A percentile compares a stretch with the other conserved stretches of the same genome.
phyloP scores from a whole-genome alignment of 805 yeast genomes.

The Ogataea thermomethanolica region DNA sequence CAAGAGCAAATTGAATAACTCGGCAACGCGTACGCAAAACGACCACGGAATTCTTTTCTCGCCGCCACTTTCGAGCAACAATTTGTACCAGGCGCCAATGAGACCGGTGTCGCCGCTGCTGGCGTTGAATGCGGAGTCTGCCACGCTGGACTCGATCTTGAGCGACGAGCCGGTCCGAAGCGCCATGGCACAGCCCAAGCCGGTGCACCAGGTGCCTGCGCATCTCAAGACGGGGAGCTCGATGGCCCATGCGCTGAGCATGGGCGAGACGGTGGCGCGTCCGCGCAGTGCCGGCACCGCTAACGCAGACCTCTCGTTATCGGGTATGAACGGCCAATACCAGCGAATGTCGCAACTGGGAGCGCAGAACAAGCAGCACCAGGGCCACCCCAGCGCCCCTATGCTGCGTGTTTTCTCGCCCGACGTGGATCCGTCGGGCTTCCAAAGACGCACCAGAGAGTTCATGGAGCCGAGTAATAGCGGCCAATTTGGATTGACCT shows the following conservation, averaged over 20 bases:
- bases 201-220: conserved; percentile 12
- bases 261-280: conserved; percentile 28
- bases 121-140: conserved; percentile 34
- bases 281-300: conserved; percentile 48
- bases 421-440: conserved; percentile 22
- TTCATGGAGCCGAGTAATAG: conserved; percentile 13
- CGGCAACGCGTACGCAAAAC: conserved; percentile 12
- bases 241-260: conserved; percentile 3
- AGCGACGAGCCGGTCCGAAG: conserved; percentile 20
- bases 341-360: conserved; percentile 10
- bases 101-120: conserved; percentile 34
- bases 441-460: conserved; percentile 22
- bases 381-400: conserved; percentile 13
- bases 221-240: conserved; percentile 9
- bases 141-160: conserved; percentile 38
- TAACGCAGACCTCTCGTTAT: conserved; percentile 16
- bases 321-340: conserved; percentile 10
- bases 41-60: conserved; percentile 20
- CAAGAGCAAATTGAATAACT: conserved; percentile 38
- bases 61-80: conserved; percentile 25
- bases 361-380: conserved; percentile 12
- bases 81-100: conserved; percentile 24
- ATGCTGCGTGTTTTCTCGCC: conserved; percentile 29
- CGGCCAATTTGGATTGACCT: conserved; percentile 15
- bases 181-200: conserved; percentile 13